Percentiles rank a stretch among this genome's conserved stretches.
phyloP scores from a whole-genome alignment of 1,284 basidiomycete species.

The Chiua sp. region DNA sequence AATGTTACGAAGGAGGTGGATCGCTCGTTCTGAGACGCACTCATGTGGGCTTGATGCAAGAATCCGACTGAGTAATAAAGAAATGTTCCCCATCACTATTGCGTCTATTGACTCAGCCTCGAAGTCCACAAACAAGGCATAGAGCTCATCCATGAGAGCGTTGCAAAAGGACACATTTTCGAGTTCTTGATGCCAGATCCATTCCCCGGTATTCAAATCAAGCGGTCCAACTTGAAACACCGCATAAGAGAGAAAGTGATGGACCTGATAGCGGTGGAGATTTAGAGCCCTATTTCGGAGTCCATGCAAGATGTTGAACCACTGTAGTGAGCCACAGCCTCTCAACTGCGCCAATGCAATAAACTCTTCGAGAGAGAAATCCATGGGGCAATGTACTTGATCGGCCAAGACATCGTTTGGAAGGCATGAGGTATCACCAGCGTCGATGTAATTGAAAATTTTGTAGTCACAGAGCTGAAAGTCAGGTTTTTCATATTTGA shows the following conservation, averaged over 20 bases:
- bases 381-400: no score
- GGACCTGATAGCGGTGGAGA: constrained; percentile 43
- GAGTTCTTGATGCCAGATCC: constrained; percentile 42
- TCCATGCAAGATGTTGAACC: constrained; percentile 53
- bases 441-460: no score
- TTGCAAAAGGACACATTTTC: constrained; percentile 35
- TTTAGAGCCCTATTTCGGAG: constrained; percentile 41
- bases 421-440: no score
- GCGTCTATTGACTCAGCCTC: constrained; percentile 45
- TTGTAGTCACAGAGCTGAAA: no score
- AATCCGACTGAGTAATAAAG: constrained; percentile 40
- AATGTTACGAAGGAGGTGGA: constrained; percentile 33
- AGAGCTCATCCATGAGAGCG: constrained; percentile 38
- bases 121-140: constrained; percentile 32
- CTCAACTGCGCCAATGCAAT: no score
- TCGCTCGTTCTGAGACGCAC: constrained; percentile 12
- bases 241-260: constrained; percentile 44
- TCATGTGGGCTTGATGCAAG: constrained; percentile 30
- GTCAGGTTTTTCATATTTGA: no score
- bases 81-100: constrained; percentile 39
- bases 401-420: no score
- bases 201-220: constrained; percentile 11
- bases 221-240: constrained; percentile 45
- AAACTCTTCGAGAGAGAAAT: no score
- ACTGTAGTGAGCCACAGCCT: constrained; percentile 30